Base-by-base conservation (phyloP, 352 stramenopile species). In the Blastocystis sp. region DNA sequence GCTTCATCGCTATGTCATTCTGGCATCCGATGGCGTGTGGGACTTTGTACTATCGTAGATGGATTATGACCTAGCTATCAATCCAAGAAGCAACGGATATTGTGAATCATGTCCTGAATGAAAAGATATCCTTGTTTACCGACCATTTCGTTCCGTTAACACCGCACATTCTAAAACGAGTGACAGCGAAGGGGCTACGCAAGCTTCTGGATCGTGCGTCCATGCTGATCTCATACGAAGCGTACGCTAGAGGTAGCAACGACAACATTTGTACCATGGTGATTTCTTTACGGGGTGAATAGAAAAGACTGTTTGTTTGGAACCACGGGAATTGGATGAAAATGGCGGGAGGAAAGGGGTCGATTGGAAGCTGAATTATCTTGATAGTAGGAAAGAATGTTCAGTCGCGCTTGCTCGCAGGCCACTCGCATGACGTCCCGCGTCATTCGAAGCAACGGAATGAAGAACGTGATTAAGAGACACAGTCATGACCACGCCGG, bases 261-360 rank as follows among this genome's bases (percentile, higher is more conserved):
- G 67, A 78, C 36, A 78, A 78, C 44, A 78, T 78, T 42, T 78
- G 67, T 78, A 78, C 67, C 49, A 78, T 78, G 67, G 67, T 78
- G 24, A 78, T 78, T 61, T 78, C 67, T 61, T 63, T 78, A 63
- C 14, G 7, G 7, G 67, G 57, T 32, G 21, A 18, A 21, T 38
- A 78, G 9, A 57, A 29, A 46, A n/a, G 27, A 11, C n/a, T 78
- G 67, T 78, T 78, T 78, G 67, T 57, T 78, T 21, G 21, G 18
- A 72, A 72, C 21, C 29, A 11, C 8, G n/a, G n/a, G n/a, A n/a
- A n/a, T n/a, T n/a, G n/a, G n/a, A n/a, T n/a, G n/a, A n/a, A n/a
- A n/a, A n/a, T n/a, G n/a, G n/a, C n/a, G n/a, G n/a, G n/a, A n/a
- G n/a, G n/a, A n/a, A n/a, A n/a, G n/a, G n/a, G n/a, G n/a, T n/a